Evolutionary conservation across 139 green algal genomes (phyloP), one percentile per base, ranked within the genome.

Genomic region (Chlamydomonas schloesseri): DNA sequence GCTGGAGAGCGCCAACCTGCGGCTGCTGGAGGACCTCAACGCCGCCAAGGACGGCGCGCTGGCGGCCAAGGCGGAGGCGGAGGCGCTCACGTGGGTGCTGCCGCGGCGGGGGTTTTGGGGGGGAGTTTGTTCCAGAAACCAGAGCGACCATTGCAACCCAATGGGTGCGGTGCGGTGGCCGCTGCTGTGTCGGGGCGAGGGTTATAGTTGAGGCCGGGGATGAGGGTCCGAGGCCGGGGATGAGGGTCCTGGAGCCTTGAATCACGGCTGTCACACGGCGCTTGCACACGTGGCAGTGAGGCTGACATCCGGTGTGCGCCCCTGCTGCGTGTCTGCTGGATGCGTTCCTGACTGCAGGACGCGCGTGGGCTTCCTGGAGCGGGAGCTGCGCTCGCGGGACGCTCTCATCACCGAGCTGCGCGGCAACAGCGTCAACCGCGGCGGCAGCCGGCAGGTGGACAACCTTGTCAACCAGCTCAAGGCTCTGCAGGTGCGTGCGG

Each of bases 61-160:
- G 55, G 31, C 69, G 42, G 69, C 81, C 6, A 47, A n/a, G 36
- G 81, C 81, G 34, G 81, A 87, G 81, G 23, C 81, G 33, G 81
- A 87, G 69, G 81, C 81, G 69, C 18, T 87, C 47, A 69, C 80
- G 81, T 87, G 57, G 80, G 81, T 79, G 47, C 29, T 21, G 42
- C 18, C 10, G 18, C 14, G n/a, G n/a, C n/a, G n/a, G n/a, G n/a
- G n/a, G n/a, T n/a, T n/a, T n/a, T n/a, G n/a, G n/a, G n/a, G n/a
- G n/a, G n/a, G n/a, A n/a, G n/a, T n/a, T n/a, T n/a, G n/a, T n/a
- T n/a, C n/a, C n/a, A n/a, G n/a, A n/a, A n/a, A n/a, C n/a, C n/a
- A n/a, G n/a, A n/a, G n/a, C n/a, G n/a, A n/a, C n/a, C n/a, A n/a
- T n/a, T n/a, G n/a, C n/a, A n/a, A n/a, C n/a, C n/a, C n/a, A n/a